Base-by-base conservation (phyloP, 495 filamentous ascomycete species). In the Hypoxylon rickii region DNA sequence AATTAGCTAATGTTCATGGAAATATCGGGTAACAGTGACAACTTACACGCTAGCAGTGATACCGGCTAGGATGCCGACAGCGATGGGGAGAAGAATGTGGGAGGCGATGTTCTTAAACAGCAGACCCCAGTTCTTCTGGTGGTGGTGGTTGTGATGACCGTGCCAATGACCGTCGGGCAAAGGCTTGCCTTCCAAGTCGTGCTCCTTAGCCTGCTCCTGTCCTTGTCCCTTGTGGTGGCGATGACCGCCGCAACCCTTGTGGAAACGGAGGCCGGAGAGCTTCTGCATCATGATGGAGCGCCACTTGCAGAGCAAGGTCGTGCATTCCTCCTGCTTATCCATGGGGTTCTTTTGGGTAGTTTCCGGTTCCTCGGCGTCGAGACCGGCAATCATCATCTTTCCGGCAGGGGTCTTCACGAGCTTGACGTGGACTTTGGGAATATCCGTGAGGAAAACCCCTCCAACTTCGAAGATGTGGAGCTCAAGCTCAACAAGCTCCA, bases 391-490 rank as follows among this genome's bases (percentile, higher is more conserved):
- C 60, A 74, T 58, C 39, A 84, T 59, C 29, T 69, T 67, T 38
- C 72, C 74, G n/a, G 41, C 58, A 10, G 61, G 47, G 1, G 73
- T 72, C 65, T 77, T 73, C 39, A 83, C 40, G 2, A 83, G 44
- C 31, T 72, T 72, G 17, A 80, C 40, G 15, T 76, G 69, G 20
- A 82, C 62, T 31, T 47, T 68, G 13, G 80, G 76, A 37, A 83
- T 70, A n/a, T 67, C 66, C n/a, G 71, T 52, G 31, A 81, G 46
- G 29, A 78, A 76, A 16, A 55, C 47, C 33, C 64, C 52, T 32
- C 74, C 79, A n/a, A 83, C 72, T 51, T 79, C 74, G 34, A 81
- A 61, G 44, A 84, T 74, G 54, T 77, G 71, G 10, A 83, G 48
- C 38, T 79, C 71, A 22, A 83, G 39, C 18, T 63, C 52, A 49